phyloP scores from a whole-genome alignment of 257 asterid species.

The Plantago ovata region DNA sequence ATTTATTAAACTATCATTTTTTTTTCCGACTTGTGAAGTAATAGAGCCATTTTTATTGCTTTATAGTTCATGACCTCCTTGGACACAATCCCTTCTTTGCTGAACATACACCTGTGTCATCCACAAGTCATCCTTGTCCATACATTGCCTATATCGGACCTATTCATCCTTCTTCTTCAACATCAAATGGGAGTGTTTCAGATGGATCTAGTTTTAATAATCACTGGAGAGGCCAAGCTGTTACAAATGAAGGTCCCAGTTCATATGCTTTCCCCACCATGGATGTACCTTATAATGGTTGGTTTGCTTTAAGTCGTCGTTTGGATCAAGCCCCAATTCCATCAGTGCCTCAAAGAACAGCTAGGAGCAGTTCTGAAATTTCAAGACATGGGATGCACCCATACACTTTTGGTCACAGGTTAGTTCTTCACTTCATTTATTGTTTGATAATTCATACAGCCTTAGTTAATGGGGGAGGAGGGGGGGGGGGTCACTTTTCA shows the following conservation, averaged over 20 bases:
- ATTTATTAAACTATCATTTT: conserved; percentile 10
- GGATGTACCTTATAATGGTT: conserved; percentile 52
- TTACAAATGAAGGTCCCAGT: conserved; percentile 48
- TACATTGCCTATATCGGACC: conserved; percentile 67
- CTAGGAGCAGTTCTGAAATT: conserved; percentile 50
- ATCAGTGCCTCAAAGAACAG: conserved; percentile 50
- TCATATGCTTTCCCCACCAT: conserved; percentile 61
- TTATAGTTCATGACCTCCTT: conserved; percentile 52
- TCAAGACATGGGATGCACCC: conserved; percentile 67
- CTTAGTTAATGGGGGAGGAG: too few species aligned
- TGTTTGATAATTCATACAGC: neutral
- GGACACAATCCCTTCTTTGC: conserved; percentile 58
- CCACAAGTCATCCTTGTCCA: conserved; percentile 63
- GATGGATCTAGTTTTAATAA: conserved; percentile 52
- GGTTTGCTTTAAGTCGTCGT: conserved; percentile 43
- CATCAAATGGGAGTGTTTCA: conserved; percentile 43
- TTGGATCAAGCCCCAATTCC: conserved; percentile 38
- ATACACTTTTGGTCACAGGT: conserved; percentile 64
- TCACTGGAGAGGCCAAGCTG: conserved; percentile 54
- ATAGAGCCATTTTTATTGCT: conserved; percentile 16
- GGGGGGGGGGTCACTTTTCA: too few species aligned
- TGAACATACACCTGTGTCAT: conserved; percentile 51
- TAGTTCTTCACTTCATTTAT: conserved; percentile 15
- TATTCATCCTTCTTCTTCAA: conserved; percentile 56
- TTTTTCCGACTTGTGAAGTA: conserved; percentile 11